Conservation (phyloP, 495 filamentous ascomycete species). For the Paragyromitra xinjiangensis region DNA sequence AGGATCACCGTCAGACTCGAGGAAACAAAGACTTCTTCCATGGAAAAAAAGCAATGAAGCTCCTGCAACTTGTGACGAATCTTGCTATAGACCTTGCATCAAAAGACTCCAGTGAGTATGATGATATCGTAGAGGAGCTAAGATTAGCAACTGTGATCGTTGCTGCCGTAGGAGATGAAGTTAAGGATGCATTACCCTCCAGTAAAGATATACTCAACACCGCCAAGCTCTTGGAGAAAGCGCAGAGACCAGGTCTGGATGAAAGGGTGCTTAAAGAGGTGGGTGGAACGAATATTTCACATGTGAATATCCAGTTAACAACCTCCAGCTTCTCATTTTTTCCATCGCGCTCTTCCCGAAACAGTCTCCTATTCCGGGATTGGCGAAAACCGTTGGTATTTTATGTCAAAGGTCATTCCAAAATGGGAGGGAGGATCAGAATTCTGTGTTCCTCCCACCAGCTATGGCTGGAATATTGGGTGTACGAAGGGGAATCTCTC, state of each 20-base stretch:
- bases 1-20: slow-evolving; percentile 27
- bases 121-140: slow-evolving; percentile 45
- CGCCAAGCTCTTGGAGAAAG: slow-evolving; percentile 51
- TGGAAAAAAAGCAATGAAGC: slow-evolving; percentile 53
- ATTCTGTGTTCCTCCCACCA: slow-evolving; percentile 36
- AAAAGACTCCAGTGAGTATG: slow-evolving; percentile 46
- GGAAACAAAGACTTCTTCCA: slow-evolving; percentile 53
- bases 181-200: slow-evolving; percentile 37
- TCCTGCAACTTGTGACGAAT: slow-evolving; percentile 52
- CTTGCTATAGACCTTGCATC: slow-evolving; percentile 54
- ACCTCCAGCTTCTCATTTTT: slow-evolving; percentile 39
- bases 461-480: slow-evolving; percentile 34
- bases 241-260: slow-evolving; percentile 37
- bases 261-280: slow-evolving; percentile 45
- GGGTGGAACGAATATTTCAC: background rate
- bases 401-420: slow-evolving; percentile 37
- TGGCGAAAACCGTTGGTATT: slow-evolving; percentile 21
- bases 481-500: slow-evolving; percentile 17
- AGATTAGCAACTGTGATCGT: slow-evolving; percentile 52
- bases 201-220: slow-evolving; percentile 40
- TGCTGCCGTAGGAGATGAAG: slow-evolving; percentile 38
- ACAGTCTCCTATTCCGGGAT: slow-evolving; percentile 39
- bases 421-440: slow-evolving; percentile 12
- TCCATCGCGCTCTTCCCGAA: slow-evolving; percentile 36
- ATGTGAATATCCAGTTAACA: slow-evolving; percentile 24